Percentiles rank a stretch among this genome's conserved stretches.
phyloP scores from a whole-genome alignment of 2,329 filamentous ascomycete species.

The Plenodomus tracheiphilus region DNA sequence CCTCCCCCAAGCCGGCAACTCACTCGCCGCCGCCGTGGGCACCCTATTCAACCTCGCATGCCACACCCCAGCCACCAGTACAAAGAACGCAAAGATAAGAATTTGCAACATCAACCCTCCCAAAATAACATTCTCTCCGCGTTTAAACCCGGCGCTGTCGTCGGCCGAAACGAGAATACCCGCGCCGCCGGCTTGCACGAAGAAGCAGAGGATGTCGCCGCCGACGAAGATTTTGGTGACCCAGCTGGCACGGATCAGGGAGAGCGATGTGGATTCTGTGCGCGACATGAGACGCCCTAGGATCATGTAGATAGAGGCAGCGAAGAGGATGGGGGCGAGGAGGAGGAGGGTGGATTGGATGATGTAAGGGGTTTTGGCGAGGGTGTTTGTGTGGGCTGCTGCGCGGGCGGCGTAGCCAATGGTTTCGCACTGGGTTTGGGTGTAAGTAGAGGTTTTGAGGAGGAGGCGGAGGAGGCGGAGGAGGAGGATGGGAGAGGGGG shows the following conservation, averaged over 20 bases:
- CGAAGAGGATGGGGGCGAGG: conserved; percentile 50
- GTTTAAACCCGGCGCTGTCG: conserved; percentile 26
- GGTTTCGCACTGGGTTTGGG: conserved; percentile 36
- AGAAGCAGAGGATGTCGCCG: conserved; percentile 59
- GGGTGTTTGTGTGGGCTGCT: conserved; percentile 38
- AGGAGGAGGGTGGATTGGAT: conserved; percentile 43
- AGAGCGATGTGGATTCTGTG: conserved; percentile 48
- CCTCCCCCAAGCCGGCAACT: conserved; percentile 41
- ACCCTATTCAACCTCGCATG: conserved; percentile 48
- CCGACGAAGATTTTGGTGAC: conserved; percentile 60
- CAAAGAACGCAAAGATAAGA: conserved; percentile 60
- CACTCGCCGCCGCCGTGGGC: conserved; percentile 28
- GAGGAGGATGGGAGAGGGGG: too few species aligned
- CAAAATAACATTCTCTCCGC: conserved; percentile 59
- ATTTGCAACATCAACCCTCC: conserved; percentile 62
- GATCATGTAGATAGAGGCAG: conserved; percentile 54
- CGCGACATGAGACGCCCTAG: conserved; percentile 48
- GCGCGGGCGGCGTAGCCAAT: conserved; percentile 47
- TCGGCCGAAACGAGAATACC: conserved; percentile 45
- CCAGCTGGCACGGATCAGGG: conserved; percentile 49
- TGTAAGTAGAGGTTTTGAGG: conserved; percentile 3
- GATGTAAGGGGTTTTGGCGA: conserved; percentile 40
- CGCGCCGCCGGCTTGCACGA: conserved; percentile 56
- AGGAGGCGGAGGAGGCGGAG: conserved; percentile 46
- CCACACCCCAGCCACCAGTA: conserved; percentile 54